Percentiles rank a stretch among this genome's conserved stretches.
Conservation (phyloP, 176 grass and related monocot species). For the Zea luxurians region DNA sequence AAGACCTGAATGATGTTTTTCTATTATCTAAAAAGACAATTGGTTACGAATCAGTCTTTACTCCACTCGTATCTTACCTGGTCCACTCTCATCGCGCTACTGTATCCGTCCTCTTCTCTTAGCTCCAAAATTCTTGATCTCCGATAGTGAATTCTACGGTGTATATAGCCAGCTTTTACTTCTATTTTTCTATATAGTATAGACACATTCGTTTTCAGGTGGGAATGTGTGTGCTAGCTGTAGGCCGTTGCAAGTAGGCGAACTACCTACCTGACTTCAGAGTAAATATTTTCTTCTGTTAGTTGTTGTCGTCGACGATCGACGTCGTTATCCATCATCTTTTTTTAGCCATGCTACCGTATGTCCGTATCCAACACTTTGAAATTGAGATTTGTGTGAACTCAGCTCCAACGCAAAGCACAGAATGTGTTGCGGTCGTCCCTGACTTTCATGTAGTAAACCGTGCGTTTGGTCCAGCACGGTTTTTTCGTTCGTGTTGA, state of each 20-base stretch:
- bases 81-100: no score
- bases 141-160: not conserved
- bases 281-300: not conserved
- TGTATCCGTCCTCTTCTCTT: no score
- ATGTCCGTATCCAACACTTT: not conserved
- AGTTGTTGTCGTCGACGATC: not conserved
- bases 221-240: not conserved
- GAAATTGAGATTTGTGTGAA: not conserved
- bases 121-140: not conserved
- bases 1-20: no score
- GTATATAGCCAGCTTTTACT: not conserved
- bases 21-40: no score
- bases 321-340: not conserved
- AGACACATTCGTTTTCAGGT: not conserved
- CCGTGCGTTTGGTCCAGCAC: slow-evolving; percentile 12
- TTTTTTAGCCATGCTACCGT: not conserved
- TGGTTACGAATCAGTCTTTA: no score
- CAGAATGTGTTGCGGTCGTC: not conserved
- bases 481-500: not conserved
- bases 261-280: not conserved
- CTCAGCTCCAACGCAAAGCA: not conserved
- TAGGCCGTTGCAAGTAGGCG: slow-evolving; percentile 25
- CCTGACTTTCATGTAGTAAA: not conserved
- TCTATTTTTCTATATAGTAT: not conserved
- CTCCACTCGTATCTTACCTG: no score